Percentiles rank a stretch among this genome's conserved stretches.
Conservation (phyloP, 176 grass and related monocot species). For the Leersia perrieri region DNA sequence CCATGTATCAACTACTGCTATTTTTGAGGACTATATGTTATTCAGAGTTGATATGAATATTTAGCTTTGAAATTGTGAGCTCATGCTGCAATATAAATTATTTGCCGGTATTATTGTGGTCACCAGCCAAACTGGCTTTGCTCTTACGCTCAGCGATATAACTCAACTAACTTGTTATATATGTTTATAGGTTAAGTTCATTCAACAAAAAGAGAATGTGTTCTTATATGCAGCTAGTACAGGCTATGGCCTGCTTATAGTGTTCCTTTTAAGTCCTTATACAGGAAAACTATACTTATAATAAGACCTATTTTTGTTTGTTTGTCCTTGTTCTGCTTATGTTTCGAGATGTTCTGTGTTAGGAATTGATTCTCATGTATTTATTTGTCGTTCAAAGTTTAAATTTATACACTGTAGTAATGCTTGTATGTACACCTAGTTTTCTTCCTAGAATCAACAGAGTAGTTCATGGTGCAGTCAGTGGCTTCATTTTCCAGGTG, state of each 20-base stretch:
- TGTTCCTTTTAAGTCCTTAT: not conserved
- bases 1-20: not conserved
- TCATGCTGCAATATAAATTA: not conserved
- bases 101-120: not conserved
- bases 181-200: not conserved
- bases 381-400: not conserved
- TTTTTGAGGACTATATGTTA: not conserved
- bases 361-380: not conserved
- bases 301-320: not conserved
- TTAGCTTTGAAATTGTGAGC: not conserved
- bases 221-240: not conserved
- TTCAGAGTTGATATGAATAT: not conserved
- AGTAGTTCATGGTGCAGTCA: not conserved
- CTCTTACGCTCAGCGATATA: not conserved
- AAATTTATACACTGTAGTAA: not conserved
- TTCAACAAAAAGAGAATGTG: not conserved
- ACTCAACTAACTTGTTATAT: not conserved
- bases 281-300: not conserved
- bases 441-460: not conserved
- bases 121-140: not conserved
- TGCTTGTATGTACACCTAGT: not conserved
- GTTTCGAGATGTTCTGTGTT: not conserved
- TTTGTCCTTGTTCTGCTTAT: slow-evolving; percentile 1
- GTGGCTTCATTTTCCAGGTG: slow-evolving; percentile 25
- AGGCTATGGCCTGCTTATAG: not conserved